Evolutionary conservation across 1,284 basidiomycete genomes (phyloP).

Genomic region (Fomitiporia mediterranea): DNA sequence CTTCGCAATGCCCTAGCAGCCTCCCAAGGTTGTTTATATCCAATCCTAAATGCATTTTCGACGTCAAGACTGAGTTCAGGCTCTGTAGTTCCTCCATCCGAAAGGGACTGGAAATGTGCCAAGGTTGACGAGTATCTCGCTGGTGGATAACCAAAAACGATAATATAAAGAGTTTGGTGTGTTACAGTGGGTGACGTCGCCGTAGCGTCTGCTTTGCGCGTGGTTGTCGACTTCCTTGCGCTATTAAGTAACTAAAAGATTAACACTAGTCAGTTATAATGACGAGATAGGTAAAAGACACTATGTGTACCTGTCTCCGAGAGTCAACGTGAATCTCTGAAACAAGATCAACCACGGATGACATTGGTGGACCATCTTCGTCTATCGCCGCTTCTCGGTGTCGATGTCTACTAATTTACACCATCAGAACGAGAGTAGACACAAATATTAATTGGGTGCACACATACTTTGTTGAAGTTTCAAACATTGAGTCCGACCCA

Average conservation of each 20-base stretch:
- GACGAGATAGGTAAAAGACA: not conserved
- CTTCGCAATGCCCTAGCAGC: conserved; percentile 71
- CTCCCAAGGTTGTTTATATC: conserved; percentile 62
- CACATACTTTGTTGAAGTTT: conserved; percentile 46
- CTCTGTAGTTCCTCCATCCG: conserved; percentile 48
- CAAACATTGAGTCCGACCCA: conserved; percentile 77
- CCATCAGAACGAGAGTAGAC: not conserved
- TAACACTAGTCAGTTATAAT: conserved; percentile 11
- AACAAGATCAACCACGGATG: conserved; percentile 66
- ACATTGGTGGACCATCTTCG: conserved; percentile 69
- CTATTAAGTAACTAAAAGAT: conserved; percentile 11
- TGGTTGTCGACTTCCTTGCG: conserved; percentile 33
- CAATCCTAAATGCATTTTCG: conserved; percentile 66
- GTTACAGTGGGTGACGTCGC: conserved; percentile 28
- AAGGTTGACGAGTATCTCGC: conserved; percentile 65
- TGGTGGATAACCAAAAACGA: conserved; percentile 72
- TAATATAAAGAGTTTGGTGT: conserved; percentile 45
- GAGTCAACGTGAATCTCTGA: conserved; percentile 47
- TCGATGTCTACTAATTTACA: conserved; percentile 29
- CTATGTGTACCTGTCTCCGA: conserved; percentile 38
- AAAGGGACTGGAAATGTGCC: conserved; percentile 68
- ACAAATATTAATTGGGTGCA: too few relatives aligned
- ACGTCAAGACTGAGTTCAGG: conserved; percentile 59
- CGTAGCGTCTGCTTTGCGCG: conserved; percentile 29
- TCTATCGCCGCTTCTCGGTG: conserved; percentile 59